Conservation (phyloP, 768 basidiomycete genomes). For the Suillus weaverae region DNA sequence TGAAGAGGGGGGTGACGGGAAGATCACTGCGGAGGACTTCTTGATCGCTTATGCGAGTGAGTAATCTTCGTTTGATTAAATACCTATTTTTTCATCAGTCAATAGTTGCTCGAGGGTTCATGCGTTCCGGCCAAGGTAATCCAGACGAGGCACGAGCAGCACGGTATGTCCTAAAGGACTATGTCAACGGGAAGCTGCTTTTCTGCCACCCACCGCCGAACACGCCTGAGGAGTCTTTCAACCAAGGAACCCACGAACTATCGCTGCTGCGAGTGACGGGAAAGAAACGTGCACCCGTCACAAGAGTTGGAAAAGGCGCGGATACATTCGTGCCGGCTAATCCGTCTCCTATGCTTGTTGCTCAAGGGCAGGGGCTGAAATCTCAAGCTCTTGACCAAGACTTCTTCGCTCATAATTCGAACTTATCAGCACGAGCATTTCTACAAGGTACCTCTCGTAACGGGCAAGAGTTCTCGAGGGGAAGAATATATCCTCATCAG, state of each 20-base stretch:
- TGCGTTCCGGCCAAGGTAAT: constrained; percentile 92
- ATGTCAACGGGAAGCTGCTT: constrained; percentile 90
- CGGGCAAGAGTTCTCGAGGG: constrained; percentile 62
- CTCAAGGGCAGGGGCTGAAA: constrained; percentile 44
- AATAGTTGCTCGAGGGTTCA: constrained; percentile 89
- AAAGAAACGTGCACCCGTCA: constrained; percentile 89
- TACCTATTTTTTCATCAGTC: constrained; percentile 19
- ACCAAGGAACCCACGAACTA: constrained; percentile 63
- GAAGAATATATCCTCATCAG: constrained; percentile 80
- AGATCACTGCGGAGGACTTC: constrained; percentile 74
- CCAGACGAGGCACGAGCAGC: constrained; percentile 96
- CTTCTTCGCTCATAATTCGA: constrained; percentile 69
- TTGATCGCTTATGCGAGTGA: constrained; percentile 90
- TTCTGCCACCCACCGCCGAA: constrained; percentile 90
- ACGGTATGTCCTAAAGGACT: constrained; percentile 92
- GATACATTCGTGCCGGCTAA: constrained; percentile 72
- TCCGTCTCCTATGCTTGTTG: constrained; percentile 26
- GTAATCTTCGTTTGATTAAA: constrained; percentile 33
- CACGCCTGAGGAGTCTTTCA: constrained; percentile 66
- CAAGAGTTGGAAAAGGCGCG: constrained; percentile 80
- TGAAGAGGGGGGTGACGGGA: constrained; percentile 86
- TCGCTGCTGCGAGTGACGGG: constrained; percentile 58
- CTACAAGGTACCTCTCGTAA: constrained; percentile 58
- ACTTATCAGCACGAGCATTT: constrained; percentile 59
- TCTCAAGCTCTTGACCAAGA: constrained; percentile 73